Evolutionary conservation across 805 yeast species (phyloP).

Genomic region (Suhomyces pyralidae): DNA sequence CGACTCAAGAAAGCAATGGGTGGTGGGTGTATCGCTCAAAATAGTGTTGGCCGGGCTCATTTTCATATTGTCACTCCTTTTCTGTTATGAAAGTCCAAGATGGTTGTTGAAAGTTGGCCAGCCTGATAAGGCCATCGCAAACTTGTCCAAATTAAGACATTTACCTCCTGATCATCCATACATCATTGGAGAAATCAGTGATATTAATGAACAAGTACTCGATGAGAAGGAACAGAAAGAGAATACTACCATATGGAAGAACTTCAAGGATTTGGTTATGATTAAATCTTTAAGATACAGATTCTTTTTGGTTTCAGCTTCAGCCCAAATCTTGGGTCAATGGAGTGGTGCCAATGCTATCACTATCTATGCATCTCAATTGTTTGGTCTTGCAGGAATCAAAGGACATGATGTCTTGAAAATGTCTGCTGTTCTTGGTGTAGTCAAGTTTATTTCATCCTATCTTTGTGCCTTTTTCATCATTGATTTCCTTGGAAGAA

Average conservation of each 20-base stretch:
- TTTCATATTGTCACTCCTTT: conserved; percentile 16
- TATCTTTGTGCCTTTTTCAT: conserved; percentile 22
- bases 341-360: conserved; percentile 27
- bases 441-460: conserved; percentile 21
- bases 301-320: conserved; percentile 17
- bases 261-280: conserved; percentile 14
- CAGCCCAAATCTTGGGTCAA: conserved; percentile 22
- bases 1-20: conserved; percentile 17
- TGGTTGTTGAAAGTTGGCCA: conserved; percentile 19
- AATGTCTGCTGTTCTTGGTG: conserved; percentile 24
- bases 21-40: conserved; percentile 19
- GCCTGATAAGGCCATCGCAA: conserved; percentile 17
- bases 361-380: conserved; percentile 22
- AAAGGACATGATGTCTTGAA: conserved; percentile 18
- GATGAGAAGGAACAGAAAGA: conserved; percentile 17
- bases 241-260: conserved; percentile 10
- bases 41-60: conserved; percentile 19
- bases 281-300: conserved; percentile 20
- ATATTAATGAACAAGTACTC: conserved; percentile 20
- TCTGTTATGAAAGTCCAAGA: conserved; percentile 22
- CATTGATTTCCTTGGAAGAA: conserved; percentile 22
- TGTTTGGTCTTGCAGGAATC: conserved; percentile 20
- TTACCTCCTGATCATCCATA: conserved; percentile 24
- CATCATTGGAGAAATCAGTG: conserved; percentile 21
- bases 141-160: conserved; percentile 17